Conservation (phyloP, 768 basidiomycete species). For the Auricularia heimuer region DNA sequence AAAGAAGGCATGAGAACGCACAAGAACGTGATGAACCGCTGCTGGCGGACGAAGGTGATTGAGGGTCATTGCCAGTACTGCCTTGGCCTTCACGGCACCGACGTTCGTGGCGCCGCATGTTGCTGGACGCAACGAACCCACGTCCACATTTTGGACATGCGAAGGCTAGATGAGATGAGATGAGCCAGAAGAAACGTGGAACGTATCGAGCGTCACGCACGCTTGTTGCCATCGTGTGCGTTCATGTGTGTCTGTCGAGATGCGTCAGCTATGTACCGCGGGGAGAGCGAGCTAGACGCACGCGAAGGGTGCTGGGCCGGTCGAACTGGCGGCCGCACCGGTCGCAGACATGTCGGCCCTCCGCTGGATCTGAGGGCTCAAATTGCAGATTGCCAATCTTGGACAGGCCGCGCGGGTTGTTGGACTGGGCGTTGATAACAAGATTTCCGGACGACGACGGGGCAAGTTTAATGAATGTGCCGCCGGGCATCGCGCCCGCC, state of each 20-base stretch:
- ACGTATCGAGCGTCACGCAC: neutral
- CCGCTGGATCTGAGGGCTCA: neutral
- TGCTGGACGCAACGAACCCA: neutral
- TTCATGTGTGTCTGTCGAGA: neutral
- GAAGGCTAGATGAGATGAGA: neutral
- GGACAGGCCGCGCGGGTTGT: neutral
- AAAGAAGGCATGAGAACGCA: neutral
- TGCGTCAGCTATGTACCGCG: neutral
- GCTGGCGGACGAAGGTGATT: neutral
- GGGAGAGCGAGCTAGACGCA: neutral
- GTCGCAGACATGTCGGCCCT: neutral
- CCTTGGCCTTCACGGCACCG: neutral
- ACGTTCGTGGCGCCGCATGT: constrained; percentile 2
- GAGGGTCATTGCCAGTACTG: neutral
- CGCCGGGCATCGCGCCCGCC: neutral
- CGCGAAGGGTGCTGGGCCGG: neutral
- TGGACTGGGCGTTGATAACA: neutral
- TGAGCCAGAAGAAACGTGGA: neutral
- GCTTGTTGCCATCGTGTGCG: neutral
- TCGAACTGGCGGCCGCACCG: neutral
- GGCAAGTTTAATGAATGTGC: neutral
- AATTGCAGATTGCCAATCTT: neutral
- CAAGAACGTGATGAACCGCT: neutral
- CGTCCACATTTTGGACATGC: neutral
- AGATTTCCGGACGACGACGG: neutral